Percentiles rank a stretch among this genome's conserved stretches.
Evolutionary conservation across 2,329 filamentous ascomycete species (phyloP).

Genomic region (Didymella pinodella): DNA sequence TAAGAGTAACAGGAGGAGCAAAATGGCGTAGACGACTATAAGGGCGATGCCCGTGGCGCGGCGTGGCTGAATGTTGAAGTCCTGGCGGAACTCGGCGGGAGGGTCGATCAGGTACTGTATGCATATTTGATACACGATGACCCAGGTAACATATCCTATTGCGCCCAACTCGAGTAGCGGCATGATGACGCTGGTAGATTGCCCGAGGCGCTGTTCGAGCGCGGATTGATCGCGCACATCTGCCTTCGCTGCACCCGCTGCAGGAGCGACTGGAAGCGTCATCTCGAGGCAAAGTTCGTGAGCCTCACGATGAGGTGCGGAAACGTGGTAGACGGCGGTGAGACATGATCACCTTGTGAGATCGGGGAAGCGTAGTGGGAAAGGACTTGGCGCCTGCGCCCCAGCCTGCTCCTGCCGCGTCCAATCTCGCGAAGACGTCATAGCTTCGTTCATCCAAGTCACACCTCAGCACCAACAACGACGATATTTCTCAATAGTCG

Average conservation of each 20-base stretch:
- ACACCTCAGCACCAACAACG: not conserved
- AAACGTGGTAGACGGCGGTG: not conserved
- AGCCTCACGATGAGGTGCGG: conserved; percentile 6
- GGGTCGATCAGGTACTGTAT: conserved; percentile 75
- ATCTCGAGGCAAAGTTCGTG: conserved; percentile 18
- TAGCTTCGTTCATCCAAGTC: conserved; percentile 8
- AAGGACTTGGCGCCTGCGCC: conserved; percentile 12
- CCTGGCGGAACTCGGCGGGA: conserved; percentile 33
- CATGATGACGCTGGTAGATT: conserved; percentile 70
- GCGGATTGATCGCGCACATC: conserved; percentile 31
- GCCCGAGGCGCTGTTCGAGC: conserved; percentile 55
- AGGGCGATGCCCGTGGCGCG: conserved; percentile 71
- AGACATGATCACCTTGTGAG: conserved; percentile 1
- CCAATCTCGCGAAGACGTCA: conserved; percentile 6
- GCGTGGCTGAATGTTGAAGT: conserved; percentile 49
- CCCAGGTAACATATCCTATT: conserved; percentile 75
- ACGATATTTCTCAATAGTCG: too few relatives aligned
- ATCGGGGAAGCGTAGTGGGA: conserved; percentile 1
- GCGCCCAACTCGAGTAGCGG: conserved; percentile 72
- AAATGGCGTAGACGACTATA: conserved; percentile 74
- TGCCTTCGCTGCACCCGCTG: conserved; percentile 33
- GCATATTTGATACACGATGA: conserved; percentile 65
- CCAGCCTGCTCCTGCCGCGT: conserved; percentile 4
- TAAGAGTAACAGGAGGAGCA: conserved; percentile 70
- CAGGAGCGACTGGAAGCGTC: conserved; percentile 28